phyloP scores from a whole-genome alignment of 1,139 yeast species.

The Pichia sp. region DNA sequence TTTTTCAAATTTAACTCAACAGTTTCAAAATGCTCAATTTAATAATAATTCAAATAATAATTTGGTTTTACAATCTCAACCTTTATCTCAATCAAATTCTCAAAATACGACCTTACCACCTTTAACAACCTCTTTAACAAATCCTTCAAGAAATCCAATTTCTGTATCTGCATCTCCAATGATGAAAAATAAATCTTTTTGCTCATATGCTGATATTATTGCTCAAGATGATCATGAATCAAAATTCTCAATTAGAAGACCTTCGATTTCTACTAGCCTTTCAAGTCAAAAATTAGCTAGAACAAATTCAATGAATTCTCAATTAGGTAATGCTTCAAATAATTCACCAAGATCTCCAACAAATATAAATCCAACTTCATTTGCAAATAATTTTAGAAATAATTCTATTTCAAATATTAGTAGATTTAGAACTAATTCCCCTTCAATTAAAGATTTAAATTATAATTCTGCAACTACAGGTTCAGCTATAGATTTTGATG shows the following conservation, averaged over 20 bases:
- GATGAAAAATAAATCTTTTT: conserved; percentile 48
- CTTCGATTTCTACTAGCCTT: conserved; percentile 37
- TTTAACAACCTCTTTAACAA: neutral
- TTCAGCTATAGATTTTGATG: neutral
- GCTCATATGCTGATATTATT: conserved; percentile 75
- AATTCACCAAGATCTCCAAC: conserved; percentile 14
- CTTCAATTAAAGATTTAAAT: neutral
- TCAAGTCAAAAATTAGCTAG: conserved; percentile 26
- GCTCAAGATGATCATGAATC: conserved; percentile 47
- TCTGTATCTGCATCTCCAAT: conserved; percentile 32
- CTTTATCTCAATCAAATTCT: conserved; percentile 1
- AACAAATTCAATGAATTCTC: conserved; percentile 22
- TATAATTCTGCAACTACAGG: no score
- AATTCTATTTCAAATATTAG: conserved; percentile 1
- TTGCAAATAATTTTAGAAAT: conserved; percentile 6
- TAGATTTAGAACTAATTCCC: conserved; percentile 3
- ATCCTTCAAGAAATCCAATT: conserved; percentile 15
- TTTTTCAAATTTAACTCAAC: conserved; percentile 25
- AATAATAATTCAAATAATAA: neutral
- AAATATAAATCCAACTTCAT: neutral
- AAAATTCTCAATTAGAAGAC: conserved; percentile 41
- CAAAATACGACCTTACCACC: conserved; percentile 6
- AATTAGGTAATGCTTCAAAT: no score
- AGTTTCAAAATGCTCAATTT: conserved; percentile 13
- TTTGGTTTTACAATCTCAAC: neutral